phyloP scores from a whole-genome alignment of 2,329 filamentous ascomycete genomes.

The Taxawa tesnikishii region DNA sequence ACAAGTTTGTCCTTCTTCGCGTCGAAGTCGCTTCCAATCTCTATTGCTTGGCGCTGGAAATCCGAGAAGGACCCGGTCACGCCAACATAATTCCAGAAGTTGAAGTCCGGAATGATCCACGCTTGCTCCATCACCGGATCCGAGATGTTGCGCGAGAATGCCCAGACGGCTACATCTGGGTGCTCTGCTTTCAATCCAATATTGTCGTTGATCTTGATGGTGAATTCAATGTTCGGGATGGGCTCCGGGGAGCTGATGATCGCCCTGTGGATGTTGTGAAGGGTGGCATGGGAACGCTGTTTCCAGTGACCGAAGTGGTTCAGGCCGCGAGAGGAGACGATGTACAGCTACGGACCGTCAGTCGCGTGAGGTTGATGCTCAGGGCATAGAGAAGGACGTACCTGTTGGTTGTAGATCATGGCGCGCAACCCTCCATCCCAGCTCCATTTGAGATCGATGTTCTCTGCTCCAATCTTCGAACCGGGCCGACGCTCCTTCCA shows the following conservation, averaged over 20 bases:
- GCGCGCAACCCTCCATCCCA: conserved; percentile 3
- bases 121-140: conserved; percentile 18
- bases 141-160: conserved; percentile 13
- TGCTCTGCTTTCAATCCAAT: no score
- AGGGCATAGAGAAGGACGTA: background rate
- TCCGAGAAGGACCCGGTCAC: conserved; percentile 9
- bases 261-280: conserved; percentile 36
- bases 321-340: conserved; percentile 2
- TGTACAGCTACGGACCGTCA: conserved; percentile 2
- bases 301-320: conserved; percentile 4
- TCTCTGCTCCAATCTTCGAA: conserved; percentile 1
- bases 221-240: conserved; percentile 37
- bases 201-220: conserved; percentile 2
- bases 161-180: conserved; percentile 2
- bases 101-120: conserved; percentile 32
- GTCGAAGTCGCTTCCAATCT: background rate
- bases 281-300: conserved; percentile 6
- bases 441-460: conserved; percentile 1
- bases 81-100: conserved; percentile 43
- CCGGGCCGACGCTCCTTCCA: conserved; percentile 19
- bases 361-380: no score
- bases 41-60: conserved; percentile 1
- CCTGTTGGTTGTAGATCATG: conserved; percentile 5
- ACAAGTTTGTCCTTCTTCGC: conserved; percentile 11
- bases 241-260: conserved; percentile 24